These are phyloP conservation scores for Bauhinia variegata DNA, from an alignment of 306 rosid genomes.

Conservation along the genomic window DNA sequence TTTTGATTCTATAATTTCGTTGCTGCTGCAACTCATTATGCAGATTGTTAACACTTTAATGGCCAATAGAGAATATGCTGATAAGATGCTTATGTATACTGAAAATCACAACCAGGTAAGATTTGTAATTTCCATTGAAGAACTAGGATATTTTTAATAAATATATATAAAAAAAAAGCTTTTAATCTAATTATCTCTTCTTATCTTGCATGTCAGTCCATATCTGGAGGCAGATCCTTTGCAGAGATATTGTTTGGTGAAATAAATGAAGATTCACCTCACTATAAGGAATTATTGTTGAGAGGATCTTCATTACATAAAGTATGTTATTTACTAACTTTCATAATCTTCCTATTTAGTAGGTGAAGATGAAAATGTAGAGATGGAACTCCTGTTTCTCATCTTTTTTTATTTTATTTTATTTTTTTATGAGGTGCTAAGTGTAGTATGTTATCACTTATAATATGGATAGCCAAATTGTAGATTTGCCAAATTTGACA, in stretches of 20 bases:
- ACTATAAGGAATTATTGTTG: conserved; percentile 54
- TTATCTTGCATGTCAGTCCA: conserved; percentile 63
- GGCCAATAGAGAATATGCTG: conserved; percentile 59
- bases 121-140: neutral
- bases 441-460: no score
- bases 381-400: conserved; percentile 6
- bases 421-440: no score
- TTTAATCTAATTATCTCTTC: conserved; percentile 17
- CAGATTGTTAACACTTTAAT: conserved; percentile 79
- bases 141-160: no score
- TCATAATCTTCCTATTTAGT: conserved; percentile 22
- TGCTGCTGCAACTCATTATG: conserved; percentile 25
- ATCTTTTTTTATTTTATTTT: no score
- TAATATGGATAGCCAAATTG: no score
- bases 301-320: conserved; percentile 92
- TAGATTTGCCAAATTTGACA: neutral
- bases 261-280: conserved; percentile 50
- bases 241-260: conserved; percentile 87
- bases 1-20: conserved; percentile 27
- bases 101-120: conserved; percentile 95
- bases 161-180: neutral
- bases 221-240: conserved; percentile 83
- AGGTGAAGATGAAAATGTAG: conserved; percentile 13
- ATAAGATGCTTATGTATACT: conserved; percentile 80
- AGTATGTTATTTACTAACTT: conserved; percentile 52